A percentile compares a stretch with the other conserved stretches of the same genome.
These are phyloP conservation scores for Hymenoscyphus occultus DNA, from an alignment of 2,329 filamentous ascomycete species.

Conservation along the genomic window DNA sequence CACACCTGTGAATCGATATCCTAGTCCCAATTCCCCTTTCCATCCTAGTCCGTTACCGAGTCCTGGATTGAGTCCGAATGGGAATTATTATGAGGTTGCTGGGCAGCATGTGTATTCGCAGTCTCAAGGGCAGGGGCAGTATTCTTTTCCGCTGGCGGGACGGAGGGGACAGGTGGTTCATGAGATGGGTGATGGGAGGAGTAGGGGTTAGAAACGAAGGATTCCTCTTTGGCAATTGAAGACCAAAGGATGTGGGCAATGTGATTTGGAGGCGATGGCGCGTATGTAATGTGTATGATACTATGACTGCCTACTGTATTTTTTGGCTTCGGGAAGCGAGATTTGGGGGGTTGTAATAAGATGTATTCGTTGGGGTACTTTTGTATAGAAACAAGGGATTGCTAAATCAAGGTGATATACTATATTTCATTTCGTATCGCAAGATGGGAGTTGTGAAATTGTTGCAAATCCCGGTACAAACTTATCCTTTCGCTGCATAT, in stretches of 20 bases:
- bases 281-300: too few relatives aligned
- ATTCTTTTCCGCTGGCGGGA: not conserved
- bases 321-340: too few relatives aligned
- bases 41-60: not conserved
- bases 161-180: not conserved
- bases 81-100: not conserved
- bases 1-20: not conserved
- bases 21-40: not conserved
- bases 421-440: too few relatives aligned
- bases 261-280: not conserved
- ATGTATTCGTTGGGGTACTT: too few relatives aligned
- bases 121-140: not conserved
- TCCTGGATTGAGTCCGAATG: not conserved
- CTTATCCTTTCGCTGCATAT: too few relatives aligned
- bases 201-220: not conserved
- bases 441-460: too few relatives aligned
- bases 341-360: too few relatives aligned
- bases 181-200: constrained; percentile 1
- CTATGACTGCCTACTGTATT: too few relatives aligned
- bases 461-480: too few relatives aligned
- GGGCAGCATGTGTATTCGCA: not conserved
- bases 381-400: too few relatives aligned
- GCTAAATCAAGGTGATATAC: too few relatives aligned
- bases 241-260: not conserved
- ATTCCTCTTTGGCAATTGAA: too few relatives aligned